Evolutionary conservation across 2,329 filamentous ascomycete genomes (phyloP), one percentile per base, ranked within the genome.

Genomic region (Aspergillus fructus): DNA sequence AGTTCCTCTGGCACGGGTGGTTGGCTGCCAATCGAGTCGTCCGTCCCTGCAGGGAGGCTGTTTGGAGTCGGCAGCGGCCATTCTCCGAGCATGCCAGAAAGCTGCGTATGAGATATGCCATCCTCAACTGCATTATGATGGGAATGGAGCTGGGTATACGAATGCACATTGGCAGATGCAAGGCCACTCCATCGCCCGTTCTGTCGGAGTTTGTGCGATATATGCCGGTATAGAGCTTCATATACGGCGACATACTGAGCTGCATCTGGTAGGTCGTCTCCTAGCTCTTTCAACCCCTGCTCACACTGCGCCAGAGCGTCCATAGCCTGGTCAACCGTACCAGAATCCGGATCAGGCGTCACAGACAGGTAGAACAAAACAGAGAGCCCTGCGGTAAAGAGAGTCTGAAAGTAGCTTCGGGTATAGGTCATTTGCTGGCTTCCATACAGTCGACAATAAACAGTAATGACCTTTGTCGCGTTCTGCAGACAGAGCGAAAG

Each of bases 401-500:
- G 73, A 47, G 76, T 74, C 50, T 81, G 78, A 24, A 81, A 81
- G 58, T 81, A 81, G 46, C 75, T 79, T n/a, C 78, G 66, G 0
- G 79, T 80, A 53, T 74, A 78, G 0, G 75, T 79, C 37, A 79
- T 76, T 12, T 70, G 66, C 2, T 66, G 66, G 2, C 66, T 65
- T 4, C 71, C 62, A 37, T 70, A 75, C 15, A 81, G 62, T 4
- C 62, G 59, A 4, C 71, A 70, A 58, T 80, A 81, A 0, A 72
- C 59, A 2, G 71, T 58, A 4, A 81, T 78, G 0, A 74, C 69
- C n/a, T 68, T 65, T 0, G 68, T 66, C 0, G 78, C 76, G 8
- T 68, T 74, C 4, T 68, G 56, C 0, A 78, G 67, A 21, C 73
- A 78, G 2, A 74, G 52, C 0, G 53, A 53, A 0, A 77, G 54